A percentile compares a stretch with the other conserved stretches of the same genome.
Evolutionary conservation across 2,329 filamentous ascomycete genomes (phyloP).

Genomic region (Ceratocystis lukuohia): DNA sequence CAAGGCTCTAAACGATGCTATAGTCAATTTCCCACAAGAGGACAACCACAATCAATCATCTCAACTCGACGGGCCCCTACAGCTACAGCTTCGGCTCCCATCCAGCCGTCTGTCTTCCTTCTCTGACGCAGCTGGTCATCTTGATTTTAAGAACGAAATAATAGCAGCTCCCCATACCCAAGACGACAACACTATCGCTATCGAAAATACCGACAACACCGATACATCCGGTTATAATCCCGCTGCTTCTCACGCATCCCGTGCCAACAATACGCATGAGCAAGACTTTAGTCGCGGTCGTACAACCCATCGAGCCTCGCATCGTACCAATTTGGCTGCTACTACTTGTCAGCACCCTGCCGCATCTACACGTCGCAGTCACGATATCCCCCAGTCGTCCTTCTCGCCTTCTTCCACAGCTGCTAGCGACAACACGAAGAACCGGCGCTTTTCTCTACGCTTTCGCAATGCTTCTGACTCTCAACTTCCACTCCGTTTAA

Average conservation of each 20-base stretch:
- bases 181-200: neutral
- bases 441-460: slow-evolving; percentile 55
- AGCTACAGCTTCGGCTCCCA: neutral
- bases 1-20: neutral
- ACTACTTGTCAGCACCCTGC: slow-evolving; percentile 23
- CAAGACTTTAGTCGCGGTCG: neutral
- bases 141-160: neutral
- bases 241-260: neutral
- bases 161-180: neutral
- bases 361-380: slow-evolving; percentile 20
- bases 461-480: slow-evolving; percentile 90
- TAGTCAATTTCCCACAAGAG: neutral
- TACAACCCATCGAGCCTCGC: slow-evolving; percentile 16
- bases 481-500: slow-evolving; percentile 64
- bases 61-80: neutral
- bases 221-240: slow-evolving; percentile 1
- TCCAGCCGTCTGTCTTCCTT: neutral
- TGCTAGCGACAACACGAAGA: slow-evolving; percentile 30
- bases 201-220: slow-evolving; percentile 2
- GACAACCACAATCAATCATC: neutral
- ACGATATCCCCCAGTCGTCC: slow-evolving; percentile 15
- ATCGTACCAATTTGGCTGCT: slow-evolving; percentile 14
- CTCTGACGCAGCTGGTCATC: neutral
- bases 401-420: slow-evolving; percentile 19
- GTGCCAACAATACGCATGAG: neutral